These are phyloP conservation scores for Solanum sitiens DNA, from an alignment of 257 asterid genomes.

Conservation along the genomic window DNA sequence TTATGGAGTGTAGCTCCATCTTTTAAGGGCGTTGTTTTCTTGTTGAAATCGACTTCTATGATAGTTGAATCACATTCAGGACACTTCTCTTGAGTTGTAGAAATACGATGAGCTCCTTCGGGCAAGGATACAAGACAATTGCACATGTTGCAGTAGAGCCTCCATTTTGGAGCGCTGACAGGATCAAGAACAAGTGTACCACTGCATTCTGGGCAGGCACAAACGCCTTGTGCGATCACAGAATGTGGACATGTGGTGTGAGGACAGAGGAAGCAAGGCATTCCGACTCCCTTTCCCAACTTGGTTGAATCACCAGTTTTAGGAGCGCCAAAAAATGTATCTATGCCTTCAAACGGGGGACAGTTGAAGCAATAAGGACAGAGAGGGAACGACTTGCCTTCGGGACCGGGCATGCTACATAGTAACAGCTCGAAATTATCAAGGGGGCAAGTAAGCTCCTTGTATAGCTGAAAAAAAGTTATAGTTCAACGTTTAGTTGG, in stretches of 20 bases:
- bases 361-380: conserved; percentile 88
- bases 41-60: conserved; percentile 81
- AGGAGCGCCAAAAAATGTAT: conserved; percentile 46
- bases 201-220: conserved; percentile 90
- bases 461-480: conserved; percentile 56
- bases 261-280: conserved; percentile 94
- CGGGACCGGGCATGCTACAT: conserved; percentile 72
- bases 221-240: conserved; percentile 72
- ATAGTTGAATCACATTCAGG: conserved; percentile 78
- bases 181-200: conserved; percentile 90
- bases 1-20: conserved; percentile 63
- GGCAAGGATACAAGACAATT: conserved; percentile 81
- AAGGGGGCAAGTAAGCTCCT: conserved; percentile 87
- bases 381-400: conserved; percentile 73
- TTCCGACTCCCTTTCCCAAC: conserved; percentile 78
- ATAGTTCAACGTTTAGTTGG: neutral
- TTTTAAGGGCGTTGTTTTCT: conserved; percentile 76
- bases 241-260: conserved; percentile 88
- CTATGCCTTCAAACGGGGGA: conserved; percentile 82
- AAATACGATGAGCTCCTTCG: conserved; percentile 79
- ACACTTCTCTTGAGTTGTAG: conserved; percentile 60
- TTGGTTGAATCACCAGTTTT: conserved; percentile 34
- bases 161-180: conserved; percentile 84
- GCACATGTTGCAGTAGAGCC: conserved; percentile 80
- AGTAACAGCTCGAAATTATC: conserved; percentile 86